Base-by-base conservation (phyloP, 2,329 filamentous ascomycete genomes). In the Dothiorella sarmentorum region DNA sequence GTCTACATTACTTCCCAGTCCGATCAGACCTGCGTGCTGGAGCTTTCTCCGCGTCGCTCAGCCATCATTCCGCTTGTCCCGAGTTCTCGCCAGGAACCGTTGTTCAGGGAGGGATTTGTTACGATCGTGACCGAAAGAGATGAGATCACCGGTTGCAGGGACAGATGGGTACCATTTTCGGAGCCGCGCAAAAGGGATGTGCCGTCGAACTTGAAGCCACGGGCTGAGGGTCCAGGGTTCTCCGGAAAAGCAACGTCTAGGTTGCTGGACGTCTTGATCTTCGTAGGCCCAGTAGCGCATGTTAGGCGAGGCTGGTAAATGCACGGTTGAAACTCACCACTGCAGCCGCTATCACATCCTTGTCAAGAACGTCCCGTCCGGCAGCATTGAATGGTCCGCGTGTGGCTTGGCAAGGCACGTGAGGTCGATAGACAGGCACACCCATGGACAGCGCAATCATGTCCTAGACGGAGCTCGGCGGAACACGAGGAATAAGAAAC, bases 61-160 rank as follows among this genome's bases (percentile, higher is more conserved):
- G 33, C 49, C 49, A 29, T n/a, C 33, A 7, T 24, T 31, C 49
- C 49, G 49, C 18, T 53, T 40, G 26, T 53, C 37, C 49, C 49
- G 49, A 53, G 10, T 53, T 6, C 22, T 22, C 22, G 49, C 40
- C 49, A 13, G 11, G 13, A 53, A 13, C 33, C 35, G 33, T 40
- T 15, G 33, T 26, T 22, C 24, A 47, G 43, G 43, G 17, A 43
- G 55, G 43, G 43, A 33, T 37, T 49, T 58, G n/a, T 49, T 49
- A 49, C 55, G 55, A 58, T 58, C 55, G 55, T 7, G 31, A 47
- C 43, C 4, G 40, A 58, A 58, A 58, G 42, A 47, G 55, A 22
- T 40, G 24, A 9, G 35, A 47, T 47, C 42, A 31, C 22, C 55
- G 33, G 13, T 43, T 42, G 42, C 6, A 24, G 43, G 43, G 43